These are phyloP conservation scores for Yamadazyma trypodendri DNA, from an alignment of 1,139 yeast genomes.

Conservation along the genomic window DNA sequence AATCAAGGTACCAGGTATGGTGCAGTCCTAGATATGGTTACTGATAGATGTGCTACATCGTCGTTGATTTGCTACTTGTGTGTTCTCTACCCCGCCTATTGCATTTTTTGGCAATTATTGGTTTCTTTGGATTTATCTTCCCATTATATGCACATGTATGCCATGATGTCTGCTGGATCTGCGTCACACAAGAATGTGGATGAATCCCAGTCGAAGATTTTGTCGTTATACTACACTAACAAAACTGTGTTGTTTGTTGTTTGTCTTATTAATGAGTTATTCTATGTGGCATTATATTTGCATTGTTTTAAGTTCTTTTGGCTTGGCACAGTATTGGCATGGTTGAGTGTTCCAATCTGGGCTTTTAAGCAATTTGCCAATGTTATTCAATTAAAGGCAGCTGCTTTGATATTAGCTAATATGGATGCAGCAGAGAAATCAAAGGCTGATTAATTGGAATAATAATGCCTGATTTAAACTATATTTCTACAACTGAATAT, in stretches of 20 bases:
- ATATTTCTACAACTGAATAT: too few species aligned
- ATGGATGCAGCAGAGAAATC: slow-evolving; percentile 67
- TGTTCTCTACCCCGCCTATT: slow-evolving; percentile 68
- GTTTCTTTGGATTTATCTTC: slow-evolving; percentile 89
- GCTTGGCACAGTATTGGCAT: slow-evolving; percentile 65
- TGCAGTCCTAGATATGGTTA: slow-evolving; percentile 97
- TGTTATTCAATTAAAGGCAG: slow-evolving; percentile 82
- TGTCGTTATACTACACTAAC: slow-evolving; percentile 85
- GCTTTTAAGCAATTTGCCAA: slow-evolving; percentile 88
- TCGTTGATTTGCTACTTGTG: slow-evolving; percentile 84
- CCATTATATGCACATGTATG: slow-evolving; percentile 99
- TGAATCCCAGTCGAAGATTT: slow-evolving; percentile 64
- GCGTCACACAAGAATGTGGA: slow-evolving; percentile 83
- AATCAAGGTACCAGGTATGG: slow-evolving; percentile 92
- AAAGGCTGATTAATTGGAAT: slow-evolving; percentile 8
- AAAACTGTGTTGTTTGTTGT: slow-evolving; percentile 79
- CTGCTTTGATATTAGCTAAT: slow-evolving; percentile 77
- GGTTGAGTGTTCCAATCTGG: slow-evolving; percentile 81
- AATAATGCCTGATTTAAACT: too few species aligned
- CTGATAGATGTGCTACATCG: slow-evolving; percentile 95
- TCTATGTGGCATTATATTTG: slow-evolving; percentile 86
- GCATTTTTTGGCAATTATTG: slow-evolving; percentile 77
- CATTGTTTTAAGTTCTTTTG: slow-evolving; percentile 64
- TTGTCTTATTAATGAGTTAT: slow-evolving; percentile 90
- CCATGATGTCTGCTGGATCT: slow-evolving; percentile 79